Evolutionary conservation across 345 rosid species (phyloP).

Genomic region (Boechera stricta): DNA sequence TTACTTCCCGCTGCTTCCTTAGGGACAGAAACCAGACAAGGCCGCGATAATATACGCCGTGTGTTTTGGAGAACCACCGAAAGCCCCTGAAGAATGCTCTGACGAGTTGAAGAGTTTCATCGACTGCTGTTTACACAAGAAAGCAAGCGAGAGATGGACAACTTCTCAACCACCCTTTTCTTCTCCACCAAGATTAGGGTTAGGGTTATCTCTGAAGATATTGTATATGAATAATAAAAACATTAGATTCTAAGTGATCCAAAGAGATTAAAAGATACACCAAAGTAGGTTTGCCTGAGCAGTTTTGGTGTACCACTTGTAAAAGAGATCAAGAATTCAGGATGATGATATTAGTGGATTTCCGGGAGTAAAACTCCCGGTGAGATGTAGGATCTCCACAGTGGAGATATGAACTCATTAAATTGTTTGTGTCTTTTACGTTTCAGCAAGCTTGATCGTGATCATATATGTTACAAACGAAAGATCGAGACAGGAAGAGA

Average conservation of each 20-base stretch:
- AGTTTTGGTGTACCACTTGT: conserved; percentile 4
- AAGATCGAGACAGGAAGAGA: not conserved
- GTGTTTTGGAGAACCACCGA: conserved; percentile 77
- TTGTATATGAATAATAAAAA: not conserved
- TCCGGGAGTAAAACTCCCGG: not conserved
- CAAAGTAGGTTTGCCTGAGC: not conserved
- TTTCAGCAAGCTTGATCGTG: not conserved
- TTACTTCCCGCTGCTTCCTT: conserved; percentile 61
- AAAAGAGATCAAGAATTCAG: not conserved
- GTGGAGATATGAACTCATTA: conserved; percentile 8
- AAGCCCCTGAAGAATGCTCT: conserved; percentile 56
- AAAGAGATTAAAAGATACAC: not conserved
- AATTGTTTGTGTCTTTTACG: not conserved
- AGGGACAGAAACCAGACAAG: conserved; percentile 75
- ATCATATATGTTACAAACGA: not conserved
- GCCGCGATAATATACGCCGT: conserved; percentile 79
- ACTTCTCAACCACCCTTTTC: conserved; percentile 71
- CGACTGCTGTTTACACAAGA: conserved; percentile 78
- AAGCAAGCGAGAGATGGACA: conserved; percentile 68
- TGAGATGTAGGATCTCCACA: conserved; percentile 2
- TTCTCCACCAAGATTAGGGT: conserved; percentile 26
- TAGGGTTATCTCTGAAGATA: not conserved
- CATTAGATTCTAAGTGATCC: not conserved
- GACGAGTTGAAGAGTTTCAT: conserved; percentile 68
- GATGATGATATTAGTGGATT: conserved; percentile 10